Base-by-base conservation (phyloP, 2,329 filamentous ascomycete species). In the Ophiocordyceps camponoti-saundersi region DNA sequence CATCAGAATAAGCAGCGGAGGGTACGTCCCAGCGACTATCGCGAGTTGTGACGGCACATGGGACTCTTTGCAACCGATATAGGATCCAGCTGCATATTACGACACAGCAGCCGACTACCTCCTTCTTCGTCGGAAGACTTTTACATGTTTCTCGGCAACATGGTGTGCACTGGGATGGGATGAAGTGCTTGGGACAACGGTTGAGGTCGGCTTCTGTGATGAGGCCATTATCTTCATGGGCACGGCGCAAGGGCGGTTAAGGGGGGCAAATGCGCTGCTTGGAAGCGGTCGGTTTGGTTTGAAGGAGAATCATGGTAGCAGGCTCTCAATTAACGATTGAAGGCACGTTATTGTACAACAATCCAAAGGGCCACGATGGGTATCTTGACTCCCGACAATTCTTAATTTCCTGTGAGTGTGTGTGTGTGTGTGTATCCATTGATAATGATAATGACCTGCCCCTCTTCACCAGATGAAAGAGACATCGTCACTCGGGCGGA, bases 1-100 rank as follows among this genome's bases (percentile, higher is more conserved):
- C 85, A 92, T 59, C 82, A 89, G 62, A 86, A 88, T 58, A 77
- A 84, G 56, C 81, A 87, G 56, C 78, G 82, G 53, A 74, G 86
- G 55, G 79, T 85, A 47, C 76, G 92, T 47, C 89, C 89, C 12
- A 92, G 86, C 60, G 92, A 98, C 65, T 96, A 92, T 62, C 77
- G 85, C 52, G 86, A 94, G 67, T 71, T 95, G 44, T 89, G 59
- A 68, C 23, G 16, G 20, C 16, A 10, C 26, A 34, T 34, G 32
- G 6, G 13, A 34, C 6, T n/a, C 13, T 3, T 5, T 34, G 32
- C 16, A 2, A 3, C 12, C 32, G 16, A 10, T 10, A 5, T 34
- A 5, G 32, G 2, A n/a, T 15, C 13, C 32, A 16, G 10, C 32
- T n/a, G 16, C 34, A 6, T n/a, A 2, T 6, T 6, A 13, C 13